Evolutionary conservation across 495 filamentous ascomycete genomes (phyloP).

Genomic region (Penicillium pulvis): DNA sequence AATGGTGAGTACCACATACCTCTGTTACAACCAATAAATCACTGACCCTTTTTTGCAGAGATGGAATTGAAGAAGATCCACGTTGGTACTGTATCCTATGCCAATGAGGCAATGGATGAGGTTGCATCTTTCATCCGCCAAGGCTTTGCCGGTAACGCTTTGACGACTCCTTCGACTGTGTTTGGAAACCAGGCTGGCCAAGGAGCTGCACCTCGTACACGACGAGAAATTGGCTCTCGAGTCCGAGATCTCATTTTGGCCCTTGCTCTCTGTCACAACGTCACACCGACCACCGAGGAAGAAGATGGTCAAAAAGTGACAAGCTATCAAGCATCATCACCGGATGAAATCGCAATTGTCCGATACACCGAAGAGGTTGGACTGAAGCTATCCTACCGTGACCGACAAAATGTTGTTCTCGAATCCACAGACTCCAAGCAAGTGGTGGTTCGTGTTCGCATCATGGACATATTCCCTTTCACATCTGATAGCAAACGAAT

Average conservation of each 20-base stretch:
- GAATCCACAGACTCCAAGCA: conserved; percentile 77
- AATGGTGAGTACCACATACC: conserved; percentile 57
- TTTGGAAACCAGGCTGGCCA: conserved; percentile 58
- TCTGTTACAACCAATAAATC: conserved; percentile 8
- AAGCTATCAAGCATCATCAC: conserved; percentile 93
- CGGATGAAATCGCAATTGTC: conserved; percentile 98
- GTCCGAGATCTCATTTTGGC: conserved; percentile 90
- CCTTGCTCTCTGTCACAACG: conserved; percentile 94
- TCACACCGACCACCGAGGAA: conserved; percentile 88
- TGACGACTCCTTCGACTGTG: conserved; percentile 75
- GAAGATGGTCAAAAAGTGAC: conserved; percentile 76
- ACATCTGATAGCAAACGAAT: conserved; percentile 97
- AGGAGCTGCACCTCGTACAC: conserved; percentile 70
- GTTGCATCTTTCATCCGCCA: conserved; percentile 83
- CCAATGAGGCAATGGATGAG: conserved; percentile 98
- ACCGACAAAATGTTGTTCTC: conserved; percentile 80
- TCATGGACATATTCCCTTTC: conserved; percentile 95
- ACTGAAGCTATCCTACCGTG: conserved; percentile 79
- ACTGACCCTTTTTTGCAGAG: conserved; percentile 48
- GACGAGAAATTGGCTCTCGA: conserved; percentile 89
- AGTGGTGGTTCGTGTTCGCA: conserved; percentile 80
- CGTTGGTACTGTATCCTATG: conserved; percentile 96
- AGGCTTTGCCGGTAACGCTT: conserved; percentile 63
- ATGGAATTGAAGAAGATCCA: conserved; percentile 99
- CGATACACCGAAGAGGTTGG: conserved; percentile 94